Percentiles rank a stretch among this genome's conserved stretches.
phyloP scores from a whole-genome alignment of 1,139 yeast genomes.

The Yamadazyma dendronema region DNA sequence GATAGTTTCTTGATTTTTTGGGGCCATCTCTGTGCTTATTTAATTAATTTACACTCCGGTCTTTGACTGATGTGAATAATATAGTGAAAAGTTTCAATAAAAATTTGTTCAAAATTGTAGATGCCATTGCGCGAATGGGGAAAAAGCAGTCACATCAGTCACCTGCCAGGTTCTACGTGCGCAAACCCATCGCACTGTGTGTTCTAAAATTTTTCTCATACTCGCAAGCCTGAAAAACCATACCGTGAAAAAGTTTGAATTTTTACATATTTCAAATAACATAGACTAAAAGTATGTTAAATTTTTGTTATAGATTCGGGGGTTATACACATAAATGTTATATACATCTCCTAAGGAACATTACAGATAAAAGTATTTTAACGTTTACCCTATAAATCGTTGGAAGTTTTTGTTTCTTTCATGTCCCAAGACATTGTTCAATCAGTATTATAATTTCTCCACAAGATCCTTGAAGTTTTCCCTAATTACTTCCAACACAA shows the following conservation, averaged over 20 bases:
- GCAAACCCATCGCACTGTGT: not conserved
- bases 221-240: constrained; percentile 5
- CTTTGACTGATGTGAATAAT: constrained; percentile 28
- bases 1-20: constrained; percentile 92
- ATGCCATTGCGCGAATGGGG: not conserved
- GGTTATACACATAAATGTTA: not conserved
- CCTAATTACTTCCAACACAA: too few species aligned
- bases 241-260: constrained; percentile 11
- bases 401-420: too few species aligned
- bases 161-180: constrained; percentile 11
- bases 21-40: constrained; percentile 96
- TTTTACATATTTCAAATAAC: constrained; percentile 11
- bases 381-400: too few species aligned
- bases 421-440: too few species aligned
- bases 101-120: not conserved
- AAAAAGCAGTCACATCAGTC: constrained; percentile 19
- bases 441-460: too few species aligned
- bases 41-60: constrained; percentile 76
- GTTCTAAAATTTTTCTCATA: constrained; percentile 5
- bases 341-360: not conserved
- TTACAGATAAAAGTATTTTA: too few species aligned
- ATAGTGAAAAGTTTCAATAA: constrained; percentile 5
- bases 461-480: too few species aligned
- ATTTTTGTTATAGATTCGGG: not conserved
- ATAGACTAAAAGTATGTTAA: constrained; percentile 10